Evolutionary conservation across 768 basidiomycete species (phyloP).

Genomic region (Thelephora ganbajun): DNA sequence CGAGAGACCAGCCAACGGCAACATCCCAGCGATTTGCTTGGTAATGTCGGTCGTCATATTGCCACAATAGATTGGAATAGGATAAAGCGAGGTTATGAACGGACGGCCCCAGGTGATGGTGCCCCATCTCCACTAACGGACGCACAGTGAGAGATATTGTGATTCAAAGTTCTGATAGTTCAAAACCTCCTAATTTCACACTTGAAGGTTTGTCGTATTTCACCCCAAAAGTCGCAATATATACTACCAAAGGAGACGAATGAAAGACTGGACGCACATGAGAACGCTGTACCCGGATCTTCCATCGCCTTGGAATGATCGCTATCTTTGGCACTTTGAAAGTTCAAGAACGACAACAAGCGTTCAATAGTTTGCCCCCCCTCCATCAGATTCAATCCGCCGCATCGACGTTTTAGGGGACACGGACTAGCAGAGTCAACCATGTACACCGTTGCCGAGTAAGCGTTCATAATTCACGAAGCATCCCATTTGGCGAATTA

Average conservation of each 20-base stretch:
- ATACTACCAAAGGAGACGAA: not conserved
- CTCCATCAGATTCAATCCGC: slow-evolving; percentile 29
- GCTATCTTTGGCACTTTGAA: slow-evolving; percentile 67
- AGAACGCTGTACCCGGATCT: slow-evolving; percentile 42
- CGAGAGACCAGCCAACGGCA: slow-evolving; percentile 74
- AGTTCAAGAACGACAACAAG: slow-evolving; percentile 59
- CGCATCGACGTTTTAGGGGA: slow-evolving; percentile 10
- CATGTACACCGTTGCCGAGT: slow-evolving; percentile 46
- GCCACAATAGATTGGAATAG: slow-evolving; percentile 57
- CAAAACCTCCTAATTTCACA: slow-evolving; percentile 41
- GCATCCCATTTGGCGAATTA: slow-evolving; percentile 30
- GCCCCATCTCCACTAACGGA: not conserved
- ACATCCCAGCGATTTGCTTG: slow-evolving; percentile 56
- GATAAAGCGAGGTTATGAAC: not conserved
- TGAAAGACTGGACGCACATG: slow-evolving; percentile 30
- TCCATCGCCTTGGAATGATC: slow-evolving; percentile 53
- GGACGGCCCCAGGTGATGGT: too few species aligned
- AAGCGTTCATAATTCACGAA: slow-evolving; percentile 64
- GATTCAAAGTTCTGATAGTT: slow-evolving; percentile 45
- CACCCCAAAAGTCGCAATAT: not conserved
- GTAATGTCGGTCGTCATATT: slow-evolving; percentile 72
- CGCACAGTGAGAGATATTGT: slow-evolving; percentile 63
- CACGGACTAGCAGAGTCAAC: slow-evolving; percentile 13
- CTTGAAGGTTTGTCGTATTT: slow-evolving; percentile 20
- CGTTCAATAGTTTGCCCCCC: slow-evolving; percentile 44